These are phyloP conservation scores for Botryotinia calthae DNA, from an alignment of 2,329 filamentous ascomycete genomes.

Conservation along the genomic window DNA sequence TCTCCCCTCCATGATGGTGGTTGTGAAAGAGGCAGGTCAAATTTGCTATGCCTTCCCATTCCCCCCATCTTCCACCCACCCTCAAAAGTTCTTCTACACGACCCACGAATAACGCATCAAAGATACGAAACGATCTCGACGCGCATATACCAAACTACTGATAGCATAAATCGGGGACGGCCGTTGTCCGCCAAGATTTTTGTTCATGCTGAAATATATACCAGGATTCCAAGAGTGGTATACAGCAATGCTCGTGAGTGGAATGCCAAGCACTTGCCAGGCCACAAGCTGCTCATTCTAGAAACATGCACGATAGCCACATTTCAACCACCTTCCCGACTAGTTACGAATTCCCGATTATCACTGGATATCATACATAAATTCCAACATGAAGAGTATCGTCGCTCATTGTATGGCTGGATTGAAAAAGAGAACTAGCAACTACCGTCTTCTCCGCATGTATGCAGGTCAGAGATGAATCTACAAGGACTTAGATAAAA, in stretches of 20 bases:
- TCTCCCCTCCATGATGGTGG: neutral
- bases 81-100: neutral
- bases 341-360: neutral
- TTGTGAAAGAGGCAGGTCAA: conserved; percentile 21
- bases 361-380: neutral
- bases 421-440: neutral
- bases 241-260: conserved; percentile 12
- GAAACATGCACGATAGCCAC: conserved; percentile 5
- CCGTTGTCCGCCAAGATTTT: conserved; percentile 13
- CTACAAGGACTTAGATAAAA: conserved; percentile 4
- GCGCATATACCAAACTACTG: neutral
- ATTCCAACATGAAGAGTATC: neutral
- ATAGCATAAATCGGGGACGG: conserved; percentile 8
- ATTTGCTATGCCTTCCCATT: neutral
- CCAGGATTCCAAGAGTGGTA: conserved; percentile 7
- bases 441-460: conserved; percentile 8
- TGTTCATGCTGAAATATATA: neutral
- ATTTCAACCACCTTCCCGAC: conserved; percentile 16
- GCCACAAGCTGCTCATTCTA: conserved; percentile 12
- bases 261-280: conserved; percentile 18
- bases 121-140: neutral
- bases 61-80: neutral
- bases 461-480: conserved; percentile 15
- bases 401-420: neutral
- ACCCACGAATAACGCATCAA: conserved; percentile 11